A percentile compares a stretch with the other conserved stretches of the same genome.
phyloP scores from a whole-genome alignment of 495 filamentous ascomycete genomes.

The Hypoxylon lienhwacheense region DNA sequence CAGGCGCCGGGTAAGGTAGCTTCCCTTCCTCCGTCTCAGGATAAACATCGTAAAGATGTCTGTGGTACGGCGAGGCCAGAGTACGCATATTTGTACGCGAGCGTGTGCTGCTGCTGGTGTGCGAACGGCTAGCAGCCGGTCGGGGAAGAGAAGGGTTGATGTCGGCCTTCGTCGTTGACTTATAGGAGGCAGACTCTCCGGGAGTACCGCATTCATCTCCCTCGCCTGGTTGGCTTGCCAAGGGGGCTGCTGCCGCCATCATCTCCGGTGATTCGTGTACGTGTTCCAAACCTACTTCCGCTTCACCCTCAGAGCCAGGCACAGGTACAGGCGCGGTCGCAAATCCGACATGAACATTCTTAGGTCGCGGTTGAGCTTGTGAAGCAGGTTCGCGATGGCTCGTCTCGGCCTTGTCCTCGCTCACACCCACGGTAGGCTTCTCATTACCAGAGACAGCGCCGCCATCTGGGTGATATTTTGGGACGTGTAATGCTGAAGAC shows the following conservation, averaged over 20 bases:
- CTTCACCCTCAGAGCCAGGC: constrained; percentile 33
- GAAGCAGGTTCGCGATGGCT: constrained; percentile 7
- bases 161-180: constrained; percentile 3
- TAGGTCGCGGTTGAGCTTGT: constrained; percentile 23
- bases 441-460: not conserved
- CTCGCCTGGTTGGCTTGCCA: not conserved
- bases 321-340: too few species aligned
- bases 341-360: constrained; percentile 59
- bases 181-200: not conserved
- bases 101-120: constrained; percentile 12
- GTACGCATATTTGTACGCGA: constrained; percentile 30
- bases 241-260: not conserved
- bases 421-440: constrained; percentile 2
- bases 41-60: constrained; percentile 17
- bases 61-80: constrained; percentile 41
- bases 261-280: not conserved
- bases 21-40: constrained; percentile 19
- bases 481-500: constrained; percentile 40
- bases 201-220: not conserved
- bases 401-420: constrained; percentile 9
- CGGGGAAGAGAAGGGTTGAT: not conserved
- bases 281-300: not conserved
- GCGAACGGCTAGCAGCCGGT: constrained; percentile 15
- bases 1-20: not conserved
- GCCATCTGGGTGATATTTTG: constrained; percentile 11